phyloP scores from a whole-genome alignment of 352 stramenopile genomes.

The Phytophthora crassamura region DNA sequence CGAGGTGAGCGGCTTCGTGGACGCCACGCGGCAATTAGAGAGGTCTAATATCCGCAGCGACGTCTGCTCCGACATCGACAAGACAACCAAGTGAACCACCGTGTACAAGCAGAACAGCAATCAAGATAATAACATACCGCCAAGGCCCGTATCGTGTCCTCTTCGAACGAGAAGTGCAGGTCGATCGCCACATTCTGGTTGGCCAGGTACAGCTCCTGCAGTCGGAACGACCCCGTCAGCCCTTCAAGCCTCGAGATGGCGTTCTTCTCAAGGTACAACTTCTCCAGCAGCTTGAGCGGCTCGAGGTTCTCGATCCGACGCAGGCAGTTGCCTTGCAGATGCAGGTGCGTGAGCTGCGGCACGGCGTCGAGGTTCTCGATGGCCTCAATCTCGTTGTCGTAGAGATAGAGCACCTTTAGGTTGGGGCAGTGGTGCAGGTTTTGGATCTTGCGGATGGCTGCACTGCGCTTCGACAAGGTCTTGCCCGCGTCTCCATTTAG shows the following conservation, averaged over 20 bases:
- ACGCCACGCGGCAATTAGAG: slow-evolving; percentile 57
- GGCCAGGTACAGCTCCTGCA: slow-evolving; percentile 75
- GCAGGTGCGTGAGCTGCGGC: slow-evolving; percentile 68
- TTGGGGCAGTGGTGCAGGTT: slow-evolving; percentile 70
- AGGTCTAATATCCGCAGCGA: slow-evolving; percentile 72
- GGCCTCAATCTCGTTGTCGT: slow-evolving; percentile 70
- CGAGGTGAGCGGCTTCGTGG: slow-evolving; percentile 30
- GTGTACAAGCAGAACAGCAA: not conserved
- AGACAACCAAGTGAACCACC: not conserved
- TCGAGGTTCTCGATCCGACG: slow-evolving; percentile 59
- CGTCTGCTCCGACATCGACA: slow-evolving; percentile 30
- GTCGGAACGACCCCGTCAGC: slow-evolving; percentile 20
- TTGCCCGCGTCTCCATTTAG: slow-evolving; percentile 62
- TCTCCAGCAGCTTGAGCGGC: slow-evolving; percentile 54
- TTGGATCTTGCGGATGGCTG: slow-evolving; percentile 52
- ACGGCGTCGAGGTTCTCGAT: slow-evolving; percentile 66
- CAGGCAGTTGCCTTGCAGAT: slow-evolving; percentile 78
- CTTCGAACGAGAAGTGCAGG: slow-evolving; percentile 55
- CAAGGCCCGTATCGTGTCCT: slow-evolving; percentile 46
- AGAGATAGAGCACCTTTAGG: slow-evolving; percentile 80
- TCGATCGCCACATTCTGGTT: slow-evolving; percentile 54
- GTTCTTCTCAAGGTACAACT: slow-evolving; percentile 79
- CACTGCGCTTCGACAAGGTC: slow-evolving; percentile 11
- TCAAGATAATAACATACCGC: slow-evolving; percentile 33
- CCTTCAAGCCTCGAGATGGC: slow-evolving; percentile 66